Base-by-base conservation (phyloP, 345 rosid species). In the Boechera retrofracta region DNA sequence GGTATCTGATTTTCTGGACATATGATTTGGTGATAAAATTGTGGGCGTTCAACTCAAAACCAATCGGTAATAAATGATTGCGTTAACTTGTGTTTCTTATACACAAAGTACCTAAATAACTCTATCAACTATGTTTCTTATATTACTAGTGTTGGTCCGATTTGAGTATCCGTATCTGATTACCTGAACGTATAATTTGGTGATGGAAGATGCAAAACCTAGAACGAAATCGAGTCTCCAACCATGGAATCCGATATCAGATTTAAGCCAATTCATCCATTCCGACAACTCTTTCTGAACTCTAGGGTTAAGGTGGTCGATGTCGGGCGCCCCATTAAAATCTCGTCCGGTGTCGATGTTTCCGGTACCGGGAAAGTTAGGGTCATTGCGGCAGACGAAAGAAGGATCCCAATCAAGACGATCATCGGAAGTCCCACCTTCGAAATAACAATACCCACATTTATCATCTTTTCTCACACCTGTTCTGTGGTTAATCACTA, bases 201-300 rank as follows among this genome's bases (percentile, higher is more conserved):
- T 86, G 42, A 87, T 73, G 9, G 73, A 77, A 8, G 97, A 80
- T 41, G 94, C 89, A 49, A 83, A 94, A 2, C 97, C 98, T 56
- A 57, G 80, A 1, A 85, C 97, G 6, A 86, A 89, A 65, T 90
- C 94, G 51, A 90, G 88, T 67, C 96, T 73, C 94, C 94, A 91
- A 57, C 98, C 93, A 21, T 79, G 76, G 65, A 88, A 94, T 26
- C 97, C 94, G 6, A 89, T 85, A 1, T 89, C 97, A 5, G 85
- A 56, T 60, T 89, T 94, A 4, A 94, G 58, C 98, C 98, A 94
- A 18, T 89, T 94, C 96, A 91, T 89, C 98, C 97, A 94, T 45
- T 85, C 93, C 0, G 97, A 85, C 61, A 94, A 68, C 83, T 90
- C 96, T 13, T 24, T 81, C 58, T 89, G 94, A 31, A 85, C 94